These are phyloP conservation scores for Aechmea fasciata DNA, from an alignment of 176 grass and related monocot species.

Conservation along the genomic window DNA sequence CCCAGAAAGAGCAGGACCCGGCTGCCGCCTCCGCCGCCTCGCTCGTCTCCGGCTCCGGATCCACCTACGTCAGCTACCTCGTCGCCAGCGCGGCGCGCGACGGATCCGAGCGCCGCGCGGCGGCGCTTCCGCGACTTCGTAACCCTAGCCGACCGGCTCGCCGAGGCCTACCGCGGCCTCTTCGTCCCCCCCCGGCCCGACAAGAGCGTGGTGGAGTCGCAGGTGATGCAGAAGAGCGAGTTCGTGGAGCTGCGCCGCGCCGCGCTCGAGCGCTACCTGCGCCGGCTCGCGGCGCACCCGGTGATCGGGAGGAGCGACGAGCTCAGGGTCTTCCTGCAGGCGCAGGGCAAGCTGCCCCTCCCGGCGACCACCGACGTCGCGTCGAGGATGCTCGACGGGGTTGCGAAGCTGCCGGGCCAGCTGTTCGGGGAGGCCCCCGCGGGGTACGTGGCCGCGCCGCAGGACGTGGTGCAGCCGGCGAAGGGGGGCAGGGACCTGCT, in stretches of 20 bases:
- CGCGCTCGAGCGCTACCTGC: constrained; percentile 70
- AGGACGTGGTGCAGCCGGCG: constrained; percentile 91
- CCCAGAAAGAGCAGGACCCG: constrained; percentile 51
- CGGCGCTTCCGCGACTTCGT: constrained; percentile 97
- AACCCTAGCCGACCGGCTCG: constrained; percentile 81
- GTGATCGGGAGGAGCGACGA: constrained; percentile 72
- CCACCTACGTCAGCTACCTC: constrained; percentile 76
- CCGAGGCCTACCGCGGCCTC: constrained; percentile 66
- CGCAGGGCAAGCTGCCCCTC: constrained; percentile 82
- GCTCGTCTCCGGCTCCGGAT: constrained; percentile 50
- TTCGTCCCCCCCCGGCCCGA: constrained; percentile 86
- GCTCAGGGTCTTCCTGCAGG: constrained; percentile 75
- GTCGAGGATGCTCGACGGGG: constrained; percentile 82
- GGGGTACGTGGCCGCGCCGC: constrained; percentile 35
- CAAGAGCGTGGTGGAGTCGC: constrained; percentile 88
- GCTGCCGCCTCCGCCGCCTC: constrained; percentile 29
- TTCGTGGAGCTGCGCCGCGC: constrained; percentile 70
- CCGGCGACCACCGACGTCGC: constrained; percentile 72
- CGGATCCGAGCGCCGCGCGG: constrained; percentile 28
- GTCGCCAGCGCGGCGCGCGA: constrained; percentile 41
- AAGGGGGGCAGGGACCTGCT: constrained; percentile 89
- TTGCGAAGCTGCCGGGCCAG: constrained; percentile 62
- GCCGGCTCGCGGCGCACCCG: constrained; percentile 69
- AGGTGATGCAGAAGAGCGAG: constrained; percentile 92
- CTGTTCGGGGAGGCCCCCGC: constrained; percentile 49